Percentiles rank a stretch among this genome's conserved stretches.
phyloP scores from a whole-genome alignment of 2,329 filamentous ascomycete genomes.

The Penicillium sp. region DNA sequence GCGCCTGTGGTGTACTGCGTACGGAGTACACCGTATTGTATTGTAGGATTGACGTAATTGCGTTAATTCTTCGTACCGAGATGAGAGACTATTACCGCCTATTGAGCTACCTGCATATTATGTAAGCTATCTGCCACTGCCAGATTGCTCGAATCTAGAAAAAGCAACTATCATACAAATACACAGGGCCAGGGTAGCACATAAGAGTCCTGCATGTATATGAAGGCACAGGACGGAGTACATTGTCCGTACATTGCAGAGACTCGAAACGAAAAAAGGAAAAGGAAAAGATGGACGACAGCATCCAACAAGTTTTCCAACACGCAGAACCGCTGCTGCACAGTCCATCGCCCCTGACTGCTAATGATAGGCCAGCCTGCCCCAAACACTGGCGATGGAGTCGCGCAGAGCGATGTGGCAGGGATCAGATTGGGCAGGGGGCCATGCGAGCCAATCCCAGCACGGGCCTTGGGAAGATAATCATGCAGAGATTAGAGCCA shows the following conservation, averaged over 20 bases:
- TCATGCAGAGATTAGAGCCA: conserved; percentile 19
- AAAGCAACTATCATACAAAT: neutral
- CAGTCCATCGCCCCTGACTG: neutral
- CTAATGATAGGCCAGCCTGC: neutral
- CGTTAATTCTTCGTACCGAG: neutral
- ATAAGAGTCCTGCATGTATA: neutral
- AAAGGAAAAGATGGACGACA: neutral
- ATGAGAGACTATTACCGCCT: neutral
- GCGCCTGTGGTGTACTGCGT: conserved; percentile 1
- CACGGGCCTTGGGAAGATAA: conserved; percentile 11
- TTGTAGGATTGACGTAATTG: neutral
- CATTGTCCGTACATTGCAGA: neutral
- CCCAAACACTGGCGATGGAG: conserved; percentile 1
- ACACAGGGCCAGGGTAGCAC: neutral
- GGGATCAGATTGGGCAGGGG: conserved; percentile 19
- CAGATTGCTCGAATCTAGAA: neutral
- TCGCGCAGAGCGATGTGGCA: conserved; percentile 2
- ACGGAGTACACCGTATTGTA: neutral
- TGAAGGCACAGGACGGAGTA: neutral
- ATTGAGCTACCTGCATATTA: neutral
- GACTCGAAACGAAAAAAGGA: neutral
- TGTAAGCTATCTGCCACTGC: neutral
- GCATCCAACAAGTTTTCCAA: neutral
- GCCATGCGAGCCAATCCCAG: conserved; percentile 10
- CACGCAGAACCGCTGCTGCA: neutral